Conservation (phyloP, 441 rosid species). For the Metrosideros polymorpha region DNA sequence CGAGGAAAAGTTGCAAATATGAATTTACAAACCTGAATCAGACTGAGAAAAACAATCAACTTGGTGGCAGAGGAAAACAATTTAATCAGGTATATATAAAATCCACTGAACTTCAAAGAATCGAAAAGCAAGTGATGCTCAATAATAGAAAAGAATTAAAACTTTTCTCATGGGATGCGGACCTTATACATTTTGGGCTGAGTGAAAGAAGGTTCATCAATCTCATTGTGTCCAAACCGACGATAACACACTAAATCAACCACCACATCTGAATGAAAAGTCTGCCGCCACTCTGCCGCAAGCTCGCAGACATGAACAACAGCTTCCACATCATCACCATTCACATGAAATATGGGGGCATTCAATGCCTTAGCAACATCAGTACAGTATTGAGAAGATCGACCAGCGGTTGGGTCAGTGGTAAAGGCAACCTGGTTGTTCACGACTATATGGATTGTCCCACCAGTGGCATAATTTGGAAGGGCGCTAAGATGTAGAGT, state of each 20-base stretch:
- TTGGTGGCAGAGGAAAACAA: neutral
- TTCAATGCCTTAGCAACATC: constrained; percentile 96
- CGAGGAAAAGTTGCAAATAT: neutral
- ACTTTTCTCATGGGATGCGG: neutral
- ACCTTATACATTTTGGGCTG: constrained; percentile 98
- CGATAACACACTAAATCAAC: constrained; percentile 94
- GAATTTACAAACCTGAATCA: constrained; percentile 1
- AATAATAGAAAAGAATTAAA: neutral
- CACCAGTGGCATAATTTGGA: constrained; percentile 92
- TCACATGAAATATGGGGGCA: constrained; percentile 93
- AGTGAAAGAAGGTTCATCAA: constrained; percentile 92
- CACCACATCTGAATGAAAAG: constrained; percentile 88
- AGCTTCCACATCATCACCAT: constrained; percentile 95
- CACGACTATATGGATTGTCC: constrained; percentile 94
- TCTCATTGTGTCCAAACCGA: constrained; percentile 91
- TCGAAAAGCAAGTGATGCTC: neutral
- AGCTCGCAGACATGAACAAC: constrained; percentile 92
- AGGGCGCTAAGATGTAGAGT: constrained; percentile 95
- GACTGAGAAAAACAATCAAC: neutral
- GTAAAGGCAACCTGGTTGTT: constrained; percentile 99
- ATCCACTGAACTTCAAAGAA: neutral
- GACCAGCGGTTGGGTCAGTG: constrained; percentile 87
- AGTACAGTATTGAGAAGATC: constrained; percentile 95
- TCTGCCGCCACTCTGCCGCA: constrained; percentile 99
- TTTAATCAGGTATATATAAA: neutral